Conservation (phyloP, 257 asterid species). For the Forsythia suspensa region DNA sequence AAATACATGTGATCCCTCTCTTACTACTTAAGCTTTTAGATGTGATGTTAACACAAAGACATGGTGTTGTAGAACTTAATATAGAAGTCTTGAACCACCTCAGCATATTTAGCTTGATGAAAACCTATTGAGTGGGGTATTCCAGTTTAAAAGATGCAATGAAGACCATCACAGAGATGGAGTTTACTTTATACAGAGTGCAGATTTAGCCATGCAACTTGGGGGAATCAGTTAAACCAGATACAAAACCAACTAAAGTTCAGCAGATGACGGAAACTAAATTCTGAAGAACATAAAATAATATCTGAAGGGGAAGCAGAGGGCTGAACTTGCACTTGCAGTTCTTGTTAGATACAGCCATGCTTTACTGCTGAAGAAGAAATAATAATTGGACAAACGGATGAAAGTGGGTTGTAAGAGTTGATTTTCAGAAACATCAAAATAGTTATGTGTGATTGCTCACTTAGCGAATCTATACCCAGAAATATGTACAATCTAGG, state of each 20-base stretch:
- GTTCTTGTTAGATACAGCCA: slow-evolving; percentile 3
- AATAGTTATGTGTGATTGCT: background rate
- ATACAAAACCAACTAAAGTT: slow-evolving; percentile 1
- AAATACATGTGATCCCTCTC: background rate
- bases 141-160: slow-evolving; percentile 4
- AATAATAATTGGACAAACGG: background rate
- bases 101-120: background rate
- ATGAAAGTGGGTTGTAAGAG: background rate
- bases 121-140: background rate
- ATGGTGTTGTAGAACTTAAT: slow-evolving; percentile 1
- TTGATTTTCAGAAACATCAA: background rate
- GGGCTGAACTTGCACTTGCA: background rate
- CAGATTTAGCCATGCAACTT: slow-evolving; percentile 13
- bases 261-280: slow-evolving; percentile 1
- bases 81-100: background rate
- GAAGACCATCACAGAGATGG: background rate
- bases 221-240: background rate
- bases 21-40: background rate
- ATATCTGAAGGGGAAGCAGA: background rate
- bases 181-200: background rate
- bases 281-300: background rate
- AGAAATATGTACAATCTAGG: slow-evolving; percentile 10
- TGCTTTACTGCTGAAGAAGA: slow-evolving; percentile 9
- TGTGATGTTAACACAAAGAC: background rate
- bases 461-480: slow-evolving; percentile 1